Evolutionary conservation across 306 rosid genomes (phyloP), one percentile per base, ranked within the genome.

Genomic region (Mimosa pudica): DNA sequence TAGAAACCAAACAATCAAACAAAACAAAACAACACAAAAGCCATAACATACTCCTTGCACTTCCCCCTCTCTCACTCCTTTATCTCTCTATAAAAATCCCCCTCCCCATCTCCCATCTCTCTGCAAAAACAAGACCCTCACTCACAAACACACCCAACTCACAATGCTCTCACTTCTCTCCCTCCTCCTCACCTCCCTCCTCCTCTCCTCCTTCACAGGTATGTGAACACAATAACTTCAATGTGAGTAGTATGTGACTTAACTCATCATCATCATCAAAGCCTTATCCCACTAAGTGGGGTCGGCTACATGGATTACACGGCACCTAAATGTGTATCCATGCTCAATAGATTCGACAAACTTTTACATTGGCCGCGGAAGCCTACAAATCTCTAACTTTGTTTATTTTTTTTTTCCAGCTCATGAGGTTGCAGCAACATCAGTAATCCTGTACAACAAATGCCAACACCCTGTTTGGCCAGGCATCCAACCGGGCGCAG

Each of bases 381-480:
- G 30, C 30, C 30, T 24, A 24, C 30, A 38, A 38, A 33, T 58
- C 24, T 47, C 30, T 75, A 32, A 9, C 1, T 49, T 49, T 49
- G 68, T 47, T 12, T 2, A 9, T 12, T 49, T 48, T 8, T 61
- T 79, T 42, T 57, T 30, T 8, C 8, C 84, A 85, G 90, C 72
- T 36, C 2, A n/a, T 6, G 74, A 84, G 20, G 81, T 80, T 46
- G 84, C 88, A 41, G 97, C 88, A 4, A 72, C 95, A 1, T 65
- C 87, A 14, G 13, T 92, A 12, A 87, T 86, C 1, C 4, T 92
- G 5, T 55, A 78, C 87, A 92, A 95, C 94, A 95, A 92, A 72
- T 95, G 98, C 79, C 7, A 80, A 5, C 90, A 95, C 80, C 92
- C 98, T 4, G 98, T 95, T 16, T 95, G 98, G 98, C 98, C 98